phyloP scores from a whole-genome alignment of 1,284 basidiomycete genomes.

The Xanthoconium separans region DNA sequence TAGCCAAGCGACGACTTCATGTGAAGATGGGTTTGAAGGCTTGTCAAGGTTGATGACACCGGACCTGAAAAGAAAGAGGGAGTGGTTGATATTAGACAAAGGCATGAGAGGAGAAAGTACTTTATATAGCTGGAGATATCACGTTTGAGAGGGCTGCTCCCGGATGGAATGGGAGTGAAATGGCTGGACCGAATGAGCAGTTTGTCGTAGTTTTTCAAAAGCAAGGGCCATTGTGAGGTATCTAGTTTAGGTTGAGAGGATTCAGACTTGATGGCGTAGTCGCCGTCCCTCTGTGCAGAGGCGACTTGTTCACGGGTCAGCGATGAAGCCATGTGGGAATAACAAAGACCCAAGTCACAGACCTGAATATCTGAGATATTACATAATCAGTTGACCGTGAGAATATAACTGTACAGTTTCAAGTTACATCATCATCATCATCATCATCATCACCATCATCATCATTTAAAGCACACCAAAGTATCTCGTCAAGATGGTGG shows the following conservation, averaged over 20 bases:
- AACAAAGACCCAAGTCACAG: too few species aligned
- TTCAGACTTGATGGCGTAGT: slow-evolving; percentile 85
- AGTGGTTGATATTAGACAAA: slow-evolving; percentile 3
- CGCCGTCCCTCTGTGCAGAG: slow-evolving; percentile 69
- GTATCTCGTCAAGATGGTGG: slow-evolving; percentile 59
- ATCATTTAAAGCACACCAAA: background rate
- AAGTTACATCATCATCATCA: slow-evolving; percentile 1
- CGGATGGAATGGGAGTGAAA: slow-evolving; percentile 95
- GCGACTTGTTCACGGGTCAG: slow-evolving; percentile 68
- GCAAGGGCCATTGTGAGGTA: slow-evolving; percentile 96
- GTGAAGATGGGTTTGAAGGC: slow-evolving; percentile 99
- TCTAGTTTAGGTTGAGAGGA: slow-evolving; percentile 75
- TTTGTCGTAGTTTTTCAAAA: slow-evolving; percentile 99
- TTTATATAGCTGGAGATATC: slow-evolving; percentile 91
- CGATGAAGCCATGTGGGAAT: slow-evolving; percentile 39
- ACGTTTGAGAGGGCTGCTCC: slow-evolving; percentile 90
- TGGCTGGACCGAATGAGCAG: slow-evolving; percentile 92
- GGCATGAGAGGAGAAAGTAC: slow-evolving; percentile 40
- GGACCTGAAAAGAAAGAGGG: slow-evolving; percentile 53
- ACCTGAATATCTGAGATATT: slow-evolving; percentile 15
- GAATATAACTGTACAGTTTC: slow-evolving; percentile 44
- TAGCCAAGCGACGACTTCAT: slow-evolving; percentile 99
- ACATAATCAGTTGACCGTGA: slow-evolving; percentile 17
- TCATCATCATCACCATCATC: background rate
- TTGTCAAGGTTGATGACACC: slow-evolving; percentile 99